Evolutionary conservation across 2,329 filamentous ascomycete genomes (phyloP), one percentile per base, ranked within the genome.

Genomic region (Trichoderma sp.): DNA sequence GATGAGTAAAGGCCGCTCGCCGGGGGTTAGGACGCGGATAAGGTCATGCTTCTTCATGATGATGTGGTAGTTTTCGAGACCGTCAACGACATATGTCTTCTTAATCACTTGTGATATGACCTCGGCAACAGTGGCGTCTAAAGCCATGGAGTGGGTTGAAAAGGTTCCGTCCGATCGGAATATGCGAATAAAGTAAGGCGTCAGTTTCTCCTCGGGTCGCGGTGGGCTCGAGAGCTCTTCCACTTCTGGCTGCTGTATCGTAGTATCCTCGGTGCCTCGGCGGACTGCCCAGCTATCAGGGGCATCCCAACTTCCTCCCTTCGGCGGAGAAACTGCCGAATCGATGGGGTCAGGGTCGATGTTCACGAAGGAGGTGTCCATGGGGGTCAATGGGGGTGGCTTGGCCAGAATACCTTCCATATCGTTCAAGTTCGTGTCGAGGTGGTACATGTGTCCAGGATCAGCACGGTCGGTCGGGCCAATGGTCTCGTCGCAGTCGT

Each of bases 271-370:
- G 8, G 90, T 90, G 62, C 88, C 88, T 76, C 91, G 92, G 79
- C 94, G 94, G 31, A 98, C 96, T 68, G 94, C 95, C 97, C 97
- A 99, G 82, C 95, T 98, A 83, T 98, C 96, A 1, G 97, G 96
- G 4, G 95, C 95, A 83, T 97, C 94, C 96, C 96, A 99, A 4
- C 91, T 91, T 2, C 92, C 91, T 2, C 92, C 91, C 74, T 87
- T 87, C 3, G 85, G 85, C 2, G 80, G 79, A 21, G 83, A 83
- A 33, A 80, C 76, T 29, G 82, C 76, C 21, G 83, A 83, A 53
- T 84, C 82, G 31, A 81, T 79, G 63, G 81, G 84, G 29, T 90
- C 87, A 33, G 84, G 82, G 45, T 89, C 87, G 33, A 85, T 77
- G 21, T 82, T 85, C 75, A 89, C 84, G 74, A 88, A 88, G 77